Base-by-base conservation (phyloP, 352 stramenopile genomes). In the Elongisporangium undulatum region DNA sequence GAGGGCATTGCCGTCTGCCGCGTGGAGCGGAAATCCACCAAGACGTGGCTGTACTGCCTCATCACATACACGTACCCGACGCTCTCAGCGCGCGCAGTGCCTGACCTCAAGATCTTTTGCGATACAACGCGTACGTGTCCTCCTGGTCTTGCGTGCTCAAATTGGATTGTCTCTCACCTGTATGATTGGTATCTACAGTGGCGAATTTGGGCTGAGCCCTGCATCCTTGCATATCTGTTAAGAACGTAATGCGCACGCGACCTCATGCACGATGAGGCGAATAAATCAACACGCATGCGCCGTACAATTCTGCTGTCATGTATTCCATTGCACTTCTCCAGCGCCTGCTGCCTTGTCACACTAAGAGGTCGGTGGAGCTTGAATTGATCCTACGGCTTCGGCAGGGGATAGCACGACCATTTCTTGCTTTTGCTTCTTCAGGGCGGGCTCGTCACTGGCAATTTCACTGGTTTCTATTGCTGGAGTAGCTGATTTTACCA, bases 41-140 rank as follows among this genome's bases (percentile, higher is more conserved):
- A 68, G 45, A 64, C 64, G 55, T 67, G 66, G 9, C 67, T 94
- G 49, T 91, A 72, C 63, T 86, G 71, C 57, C 77, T 94, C 61
- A 90, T 92, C 62, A 94, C 84, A 29, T 94, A 94, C 69, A 70
- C 78, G 48, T 90, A 90, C 59, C 84, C 84, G 61, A 94, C 82
- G 53, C 66, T 92, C 41, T 94, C 84, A 39, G 80, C 84, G 34
- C 80, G 82, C 58, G 82, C 79, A 12, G 82, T 89, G 48, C 82
- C 84, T 29, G 82, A 91, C 59, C 75, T 92, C 52, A 86, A 90
- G 61, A 79, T 88, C 6, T 93, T 93, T 53, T 91, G 81, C 64
- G 75, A 89, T 51, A 82, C 67, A 12, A 61, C 80, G 13, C 52
- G 76, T 86, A 55, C 50, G 73, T 70, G 5, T 1, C 19, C 21